Evolutionary conservation across 2,329 filamentous ascomycete genomes (phyloP), one percentile per base, ranked within the genome.

Genomic region (Penicillium olsonii): DNA sequence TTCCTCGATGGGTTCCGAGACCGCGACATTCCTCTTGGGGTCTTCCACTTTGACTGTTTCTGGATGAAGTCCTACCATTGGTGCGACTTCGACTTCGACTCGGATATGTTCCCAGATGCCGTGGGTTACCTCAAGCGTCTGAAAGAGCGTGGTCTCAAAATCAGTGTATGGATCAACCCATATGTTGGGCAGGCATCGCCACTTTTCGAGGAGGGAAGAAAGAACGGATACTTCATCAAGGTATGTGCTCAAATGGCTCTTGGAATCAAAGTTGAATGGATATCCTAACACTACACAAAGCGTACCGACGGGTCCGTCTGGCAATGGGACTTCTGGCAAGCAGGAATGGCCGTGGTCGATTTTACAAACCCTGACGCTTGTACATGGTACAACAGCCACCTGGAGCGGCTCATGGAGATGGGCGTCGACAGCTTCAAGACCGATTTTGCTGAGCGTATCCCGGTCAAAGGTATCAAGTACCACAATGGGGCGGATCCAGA

Each of bases 321-420:
- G 82, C 87, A 90, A 68, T 88, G 85, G 84, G 87, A 90, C 60
- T 70, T 87, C 35, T 90, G 87, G 87, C 87, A 90, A 65, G 85
- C 85, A 2, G 87, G 87, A 29, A 90, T 90, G 87, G 86, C 81
- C 3, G 73, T 90, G 2, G 76, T 90, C 12, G 87, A 90, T 62
- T 86, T 90, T 63, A 90, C 87, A 6, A 90, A 89, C 68, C 87
- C 85, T 0, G 81, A 76, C 0, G 87, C 87, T 1, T 78, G 78
- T 48, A 68, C 75, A 20, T 90, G 87, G 87, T 90, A 84, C 61
- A 74, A 75, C 15, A 68, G 67, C 4, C 85, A 86, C 55, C 75
- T 90, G 34, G 78, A 82, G 45, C 75, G 75, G 2, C 77, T 90
- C 2, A 85, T 88, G 57, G 83, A 87, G 53, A 77, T 83, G 60